These are phyloP conservation scores for Gymnopilus junonius DNA, from an alignment of 768 basidiomycete species.

Conservation along the genomic window DNA sequence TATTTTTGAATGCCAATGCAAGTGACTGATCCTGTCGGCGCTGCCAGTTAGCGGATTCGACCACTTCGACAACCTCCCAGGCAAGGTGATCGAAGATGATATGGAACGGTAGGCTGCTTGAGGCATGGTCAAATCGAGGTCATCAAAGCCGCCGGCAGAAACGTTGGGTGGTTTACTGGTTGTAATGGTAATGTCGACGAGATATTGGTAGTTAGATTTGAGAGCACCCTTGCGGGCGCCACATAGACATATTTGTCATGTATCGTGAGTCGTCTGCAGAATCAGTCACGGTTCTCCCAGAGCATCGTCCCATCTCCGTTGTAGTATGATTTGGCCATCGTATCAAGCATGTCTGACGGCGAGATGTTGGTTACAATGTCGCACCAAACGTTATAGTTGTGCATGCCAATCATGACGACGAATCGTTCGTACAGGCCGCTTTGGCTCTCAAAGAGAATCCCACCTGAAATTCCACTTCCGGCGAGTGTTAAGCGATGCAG, in stretches of 20 bases:
- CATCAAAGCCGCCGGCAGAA: neutral
- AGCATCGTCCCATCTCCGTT: neutral
- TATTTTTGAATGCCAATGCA: neutral
- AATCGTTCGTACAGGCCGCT: conserved; percentile 3
- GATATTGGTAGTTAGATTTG: neutral
- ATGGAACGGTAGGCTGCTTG: conserved; percentile 8
- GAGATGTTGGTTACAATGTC: conserved; percentile 5
- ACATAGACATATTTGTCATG: conserved; percentile 9
- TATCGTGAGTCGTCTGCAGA: neutral
- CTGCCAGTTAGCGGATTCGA: conserved; percentile 4
- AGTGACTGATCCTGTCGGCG: neutral
- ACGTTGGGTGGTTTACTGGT: neutral
- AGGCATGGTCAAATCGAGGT: conserved; percentile 2
- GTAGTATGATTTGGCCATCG: conserved; percentile 1
- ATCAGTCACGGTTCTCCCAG: conserved; percentile 10
- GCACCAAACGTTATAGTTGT: conserved; percentile 15
- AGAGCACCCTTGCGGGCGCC: neutral
- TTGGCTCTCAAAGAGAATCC: conserved; percentile 8
- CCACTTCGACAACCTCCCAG: conserved; percentile 5
- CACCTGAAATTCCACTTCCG: conserved; percentile 4
- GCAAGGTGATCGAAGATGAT: neutral
- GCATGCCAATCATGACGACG: conserved; percentile 12
- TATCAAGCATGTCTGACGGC: conserved; percentile 1
- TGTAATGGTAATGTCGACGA: conserved; percentile 5
- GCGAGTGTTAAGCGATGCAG: neutral